Conservation (phyloP, 2,329 filamentous ascomycete genomes). For the Botryosphaeria dothidea region DNA sequence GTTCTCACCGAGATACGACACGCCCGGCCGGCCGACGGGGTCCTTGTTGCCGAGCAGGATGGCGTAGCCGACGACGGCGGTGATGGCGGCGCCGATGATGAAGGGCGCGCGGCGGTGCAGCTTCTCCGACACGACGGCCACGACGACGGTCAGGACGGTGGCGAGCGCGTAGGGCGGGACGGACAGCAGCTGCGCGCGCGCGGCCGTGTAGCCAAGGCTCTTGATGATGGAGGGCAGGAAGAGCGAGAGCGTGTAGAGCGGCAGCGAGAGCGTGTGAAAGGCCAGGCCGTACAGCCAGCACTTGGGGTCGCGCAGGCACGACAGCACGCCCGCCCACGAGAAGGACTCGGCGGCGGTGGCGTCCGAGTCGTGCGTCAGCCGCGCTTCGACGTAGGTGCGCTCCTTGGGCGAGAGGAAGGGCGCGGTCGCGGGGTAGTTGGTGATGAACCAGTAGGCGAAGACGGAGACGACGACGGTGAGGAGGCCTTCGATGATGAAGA, state of each 20-base stretch:
- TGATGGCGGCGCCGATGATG: conserved; percentile 33
- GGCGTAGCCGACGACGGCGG: conserved; percentile 41
- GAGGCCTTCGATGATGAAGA: conserved; percentile 42
- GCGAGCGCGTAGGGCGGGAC: conserved; percentile 46
- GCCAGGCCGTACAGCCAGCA: conserved; percentile 72
- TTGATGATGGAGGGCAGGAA: conserved; percentile 53
- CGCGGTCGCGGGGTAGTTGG: conserved; percentile 64
- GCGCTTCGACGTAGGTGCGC: conserved; percentile 59
- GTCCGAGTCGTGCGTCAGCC: conserved; percentile 68
- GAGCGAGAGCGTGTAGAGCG: conserved; percentile 39
- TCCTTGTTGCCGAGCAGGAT: conserved; percentile 38
- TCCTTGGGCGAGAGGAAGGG: conserved; percentile 57
- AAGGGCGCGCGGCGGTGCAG: conserved; percentile 35
- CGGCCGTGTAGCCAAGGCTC: conserved; percentile 44
- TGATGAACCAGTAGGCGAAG: conserved; percentile 58
- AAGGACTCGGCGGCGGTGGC: conserved; percentile 69
- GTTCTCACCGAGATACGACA: conserved; percentile 33
- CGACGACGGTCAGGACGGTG: conserved; percentile 37
- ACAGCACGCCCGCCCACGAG: conserved; percentile 64
- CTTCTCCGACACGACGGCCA: conserved; percentile 36
- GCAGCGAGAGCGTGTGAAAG: conserved; percentile 71
- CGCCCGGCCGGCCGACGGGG: conserved; percentile 31
- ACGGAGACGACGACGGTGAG: conserved; percentile 37
- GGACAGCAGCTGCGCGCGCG: conserved; percentile 47
- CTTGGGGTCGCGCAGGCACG: conserved; percentile 66